These are phyloP conservation scores for Arthrinium phaeospermum DNA, from an alignment of 2,329 filamentous ascomycete species.

Conservation along the genomic window DNA sequence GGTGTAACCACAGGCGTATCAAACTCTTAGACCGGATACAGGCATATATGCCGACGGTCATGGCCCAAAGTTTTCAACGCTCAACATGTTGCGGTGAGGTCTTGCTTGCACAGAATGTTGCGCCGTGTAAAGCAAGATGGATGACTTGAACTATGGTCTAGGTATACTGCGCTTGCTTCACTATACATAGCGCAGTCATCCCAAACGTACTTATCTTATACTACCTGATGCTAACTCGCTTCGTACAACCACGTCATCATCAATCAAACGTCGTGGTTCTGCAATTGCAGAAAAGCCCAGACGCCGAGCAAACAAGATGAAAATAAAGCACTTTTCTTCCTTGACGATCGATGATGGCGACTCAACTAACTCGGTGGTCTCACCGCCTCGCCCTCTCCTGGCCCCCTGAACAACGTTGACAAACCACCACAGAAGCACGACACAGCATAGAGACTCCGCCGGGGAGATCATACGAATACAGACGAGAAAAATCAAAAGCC, in stretches of 20 bases:
- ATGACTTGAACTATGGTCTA: neutral
- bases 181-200: neutral
- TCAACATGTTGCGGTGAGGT: neutral
- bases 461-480: neutral
- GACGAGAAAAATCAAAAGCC: neutral
- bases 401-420: neutral
- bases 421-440: neutral
- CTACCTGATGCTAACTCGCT: constrained; percentile 11
- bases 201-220: neutral
- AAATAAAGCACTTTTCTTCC: neutral
- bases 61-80: neutral
- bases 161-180: neutral
- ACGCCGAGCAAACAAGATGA: neutral
- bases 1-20: neutral
- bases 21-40: constrained; percentile 4
- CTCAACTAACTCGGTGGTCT: neutral
- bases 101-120: neutral
- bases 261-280: neutral
- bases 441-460: neutral
- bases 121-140: neutral
- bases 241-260: constrained; percentile 15
- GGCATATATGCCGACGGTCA: neutral
- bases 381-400: neutral
- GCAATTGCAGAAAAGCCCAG: neutral
- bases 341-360: neutral